These are phyloP conservation scores for Rhizopus arrhizus DNA, from an alignment of 371 early-diverging fungal genomes.

Conservation along the genomic window DNA sequence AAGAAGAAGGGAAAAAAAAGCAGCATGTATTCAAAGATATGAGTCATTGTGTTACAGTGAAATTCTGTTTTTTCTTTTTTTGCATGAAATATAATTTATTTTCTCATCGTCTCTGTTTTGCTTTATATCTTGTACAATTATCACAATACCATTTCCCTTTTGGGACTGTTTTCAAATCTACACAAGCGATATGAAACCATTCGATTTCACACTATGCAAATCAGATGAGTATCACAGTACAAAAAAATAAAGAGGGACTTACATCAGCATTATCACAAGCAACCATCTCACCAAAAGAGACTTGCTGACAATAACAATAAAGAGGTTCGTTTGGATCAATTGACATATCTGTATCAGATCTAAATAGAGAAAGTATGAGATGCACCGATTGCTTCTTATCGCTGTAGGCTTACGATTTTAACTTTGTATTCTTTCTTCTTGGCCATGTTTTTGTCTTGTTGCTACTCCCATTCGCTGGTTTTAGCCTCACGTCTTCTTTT, in stretches of 20 bases:
- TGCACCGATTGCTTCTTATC: background rate
- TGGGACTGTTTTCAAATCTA: constrained; percentile 80
- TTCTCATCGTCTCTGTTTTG: constrained; percentile 23
- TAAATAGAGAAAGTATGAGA: background rate
- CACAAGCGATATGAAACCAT: constrained; percentile 97
- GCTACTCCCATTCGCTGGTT: constrained; percentile 5
- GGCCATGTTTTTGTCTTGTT: constrained; percentile 22
- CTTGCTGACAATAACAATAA: constrained; percentile 94
- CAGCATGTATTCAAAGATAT: background rate
- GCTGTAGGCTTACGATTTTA: constrained; percentile 14
- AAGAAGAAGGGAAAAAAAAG: background rate
- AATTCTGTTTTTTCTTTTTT: too few relatives aligned
- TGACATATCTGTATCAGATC: constrained; percentile 59
- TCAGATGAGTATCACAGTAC: background rate
- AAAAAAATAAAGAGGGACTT: constrained; percentile 23
- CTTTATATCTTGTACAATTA: constrained; percentile 53
- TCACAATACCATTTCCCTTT: constrained; percentile 94
- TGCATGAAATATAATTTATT: background rate
- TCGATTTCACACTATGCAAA: constrained; percentile 76
- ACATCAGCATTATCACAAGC: constrained; percentile 94
- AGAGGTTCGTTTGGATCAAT: constrained; percentile 95
- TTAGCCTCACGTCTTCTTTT: constrained; percentile 17
- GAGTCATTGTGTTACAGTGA: background rate
- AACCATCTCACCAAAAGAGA: constrained; percentile 97
- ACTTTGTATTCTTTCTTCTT: constrained; percentile 19